Evolutionary conservation across 139 green algal genomes (phyloP).

Genomic region (Chlamydomonas urium): DNA sequence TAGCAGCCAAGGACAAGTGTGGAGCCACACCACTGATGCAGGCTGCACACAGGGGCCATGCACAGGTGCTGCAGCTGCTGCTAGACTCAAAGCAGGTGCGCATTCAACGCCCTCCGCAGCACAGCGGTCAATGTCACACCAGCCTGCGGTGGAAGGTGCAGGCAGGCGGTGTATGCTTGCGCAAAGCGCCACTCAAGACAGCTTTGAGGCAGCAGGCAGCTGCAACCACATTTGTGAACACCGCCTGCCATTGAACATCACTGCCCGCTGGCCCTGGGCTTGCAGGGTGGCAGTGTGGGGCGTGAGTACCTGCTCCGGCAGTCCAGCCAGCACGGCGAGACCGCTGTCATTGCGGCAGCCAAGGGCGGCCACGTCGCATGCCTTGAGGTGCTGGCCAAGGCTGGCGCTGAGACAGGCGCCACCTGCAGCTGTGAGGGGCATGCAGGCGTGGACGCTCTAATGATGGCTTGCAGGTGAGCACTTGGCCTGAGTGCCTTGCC

Average conservation of each 20-base stretch:
- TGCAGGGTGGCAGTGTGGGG: constrained; percentile 24
- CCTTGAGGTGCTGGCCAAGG: constrained; percentile 20
- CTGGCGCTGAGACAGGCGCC: background rate
- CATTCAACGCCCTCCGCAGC: too few species aligned
- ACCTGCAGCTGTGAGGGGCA: background rate
- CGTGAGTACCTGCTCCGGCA: constrained; percentile 22
- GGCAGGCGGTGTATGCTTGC: too few species aligned
- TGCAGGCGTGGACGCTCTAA: background rate
- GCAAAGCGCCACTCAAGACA: too few species aligned
- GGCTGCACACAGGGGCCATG: constrained; percentile 16
- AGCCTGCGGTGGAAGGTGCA: too few species aligned
- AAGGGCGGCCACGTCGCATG: constrained; percentile 29
- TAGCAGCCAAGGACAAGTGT: constrained; percentile 11
- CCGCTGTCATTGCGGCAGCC: constrained; percentile 29
- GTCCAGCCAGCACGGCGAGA: constrained; percentile 21
- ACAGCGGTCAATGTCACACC: too few species aligned
- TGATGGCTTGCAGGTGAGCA: constrained; percentile 9
- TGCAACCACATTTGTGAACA: too few species aligned
- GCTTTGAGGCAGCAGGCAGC: too few species aligned
- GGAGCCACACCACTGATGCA: constrained; percentile 28
- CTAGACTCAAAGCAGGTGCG: constrained; percentile 18
- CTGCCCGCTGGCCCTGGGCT: too few species aligned
- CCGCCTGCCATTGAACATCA: too few species aligned
- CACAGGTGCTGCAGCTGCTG: constrained; percentile 14
- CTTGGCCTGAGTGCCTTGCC: background rate